Evolutionary conservation across 2,329 filamentous ascomycete species (phyloP).

Genomic region (Shiraia sp.): DNA sequence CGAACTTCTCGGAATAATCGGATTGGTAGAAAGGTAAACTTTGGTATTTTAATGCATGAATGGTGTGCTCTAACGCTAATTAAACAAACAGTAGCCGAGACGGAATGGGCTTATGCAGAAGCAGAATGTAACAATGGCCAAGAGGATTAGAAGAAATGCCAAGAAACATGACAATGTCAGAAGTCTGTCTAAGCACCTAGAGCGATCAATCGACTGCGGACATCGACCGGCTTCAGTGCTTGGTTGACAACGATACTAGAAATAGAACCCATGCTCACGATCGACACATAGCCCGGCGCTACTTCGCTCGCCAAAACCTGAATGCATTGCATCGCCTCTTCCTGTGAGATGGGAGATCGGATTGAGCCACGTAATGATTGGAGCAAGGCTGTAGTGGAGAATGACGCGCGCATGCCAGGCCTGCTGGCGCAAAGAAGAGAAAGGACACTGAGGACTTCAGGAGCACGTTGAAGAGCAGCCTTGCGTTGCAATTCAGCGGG

Average conservation of each 20-base stretch:
- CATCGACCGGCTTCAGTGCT: constrained; percentile 37
- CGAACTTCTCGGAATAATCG: too few species aligned
- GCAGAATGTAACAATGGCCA: too few species aligned
- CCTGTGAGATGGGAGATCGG: constrained; percentile 50
- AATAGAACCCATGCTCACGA: constrained; percentile 45
- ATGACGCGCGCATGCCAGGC: constrained; percentile 45
- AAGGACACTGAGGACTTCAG: constrained; percentile 51
- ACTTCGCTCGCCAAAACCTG: constrained; percentile 50
- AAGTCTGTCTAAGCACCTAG: constrained; percentile 27
- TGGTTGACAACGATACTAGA: constrained; percentile 50
- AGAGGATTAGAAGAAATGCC: too few species aligned
- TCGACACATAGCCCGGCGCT: constrained; percentile 48
- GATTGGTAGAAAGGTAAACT: too few species aligned
- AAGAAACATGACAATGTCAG: too few species aligned
- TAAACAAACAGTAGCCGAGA: too few species aligned
- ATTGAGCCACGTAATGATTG: constrained; percentile 52
- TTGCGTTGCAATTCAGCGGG: constrained; percentile 50
- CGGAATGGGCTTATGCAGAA: too few species aligned
- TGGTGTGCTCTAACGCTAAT: too few species aligned
- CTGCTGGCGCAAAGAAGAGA: constrained; percentile 46
- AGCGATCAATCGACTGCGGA: constrained; percentile 36
- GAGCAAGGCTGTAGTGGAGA: constrained; percentile 48
- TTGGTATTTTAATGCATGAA: too few species aligned
- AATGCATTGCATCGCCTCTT: constrained; percentile 50
- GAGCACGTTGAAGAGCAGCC: constrained; percentile 52